Base-by-base conservation (phyloP, 768 basidiomycete species). In the Suillus placidus region DNA sequence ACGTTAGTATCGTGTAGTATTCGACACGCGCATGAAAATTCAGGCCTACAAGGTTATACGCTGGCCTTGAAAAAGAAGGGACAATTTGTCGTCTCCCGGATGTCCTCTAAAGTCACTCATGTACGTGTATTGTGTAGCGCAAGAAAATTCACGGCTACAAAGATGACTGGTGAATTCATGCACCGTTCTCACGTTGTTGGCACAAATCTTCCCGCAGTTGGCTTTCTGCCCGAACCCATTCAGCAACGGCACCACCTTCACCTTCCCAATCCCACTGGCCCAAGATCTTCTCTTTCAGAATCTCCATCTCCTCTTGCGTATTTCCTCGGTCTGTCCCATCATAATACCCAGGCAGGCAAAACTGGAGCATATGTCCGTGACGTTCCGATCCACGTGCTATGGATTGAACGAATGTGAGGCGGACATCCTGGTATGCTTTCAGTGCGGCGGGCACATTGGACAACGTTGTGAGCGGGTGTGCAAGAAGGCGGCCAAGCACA, bases 401-500 rank as follows among this genome's bases (percentile, higher is more conserved):
- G 0, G 60, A 49, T 16, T 47, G 38, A 10, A 64, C 64, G n/a
- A 69, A 61, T 2, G 73, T 70, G 5, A 75, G 65, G 2, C 70
- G 70, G 20, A 71, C 56, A 38, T 67, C 37, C 40, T 73, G 71
- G 56, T 74, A 73, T 20, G 69, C 45, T 14, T 47, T 60, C 20
- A 74, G 67, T 3, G 61, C 68, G 4, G 45, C 60, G 20, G 68
- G 57, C 4, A 73, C 35, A 32, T 45, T 68, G 12, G 47, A 30
- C n/a, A 49, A 62, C 2, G 62, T 69, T 20, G 65, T 63, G 34
- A 62, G 67, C 4, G 64, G 61, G 64, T 69, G 65, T 14, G 67
- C 64, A 34, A 67, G 67, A 35, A 71, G 68, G 30, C 68, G 67
- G 3, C 69, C 72, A n/a, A 73, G 67, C 20, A 73, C 67, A 65